A percentile compares a stretch with the other conserved stretches of the same genome.
Evolutionary conservation across 768 basidiomycete species (phyloP).

Genomic region (Pleurotus tuber-regium): DNA sequence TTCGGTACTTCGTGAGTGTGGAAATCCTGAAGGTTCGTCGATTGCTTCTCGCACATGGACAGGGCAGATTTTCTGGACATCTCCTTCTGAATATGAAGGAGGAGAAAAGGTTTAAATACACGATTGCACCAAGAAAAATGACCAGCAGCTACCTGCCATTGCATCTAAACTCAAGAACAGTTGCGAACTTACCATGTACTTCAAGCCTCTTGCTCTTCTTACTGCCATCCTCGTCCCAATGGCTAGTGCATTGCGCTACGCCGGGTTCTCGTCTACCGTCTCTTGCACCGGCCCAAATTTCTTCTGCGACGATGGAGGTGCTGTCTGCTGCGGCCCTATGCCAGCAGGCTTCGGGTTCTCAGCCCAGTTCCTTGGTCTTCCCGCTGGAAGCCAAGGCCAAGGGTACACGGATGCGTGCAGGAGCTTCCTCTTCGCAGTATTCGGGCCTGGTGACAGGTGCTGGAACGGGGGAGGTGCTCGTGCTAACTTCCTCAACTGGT

Average conservation of each 20-base stretch:
- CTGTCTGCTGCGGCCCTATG: neutral
- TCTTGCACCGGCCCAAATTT: neutral
- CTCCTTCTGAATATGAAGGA: no score
- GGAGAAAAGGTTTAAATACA: no score
- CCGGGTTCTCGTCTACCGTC: conserved; percentile 1
- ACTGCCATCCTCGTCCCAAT: neutral
- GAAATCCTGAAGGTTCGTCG: no score
- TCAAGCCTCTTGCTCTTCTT: neutral
- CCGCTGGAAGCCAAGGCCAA: conserved; percentile 1
- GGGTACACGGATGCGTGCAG: neutral
- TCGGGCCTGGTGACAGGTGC: conserved; percentile 1
- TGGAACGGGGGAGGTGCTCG: conserved; percentile 5
- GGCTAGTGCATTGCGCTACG: conserved; percentile 1
- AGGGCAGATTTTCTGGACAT: no score
- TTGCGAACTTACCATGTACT: conserved; percentile 3
- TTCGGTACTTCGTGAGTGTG: no score
- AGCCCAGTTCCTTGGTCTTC: neutral
- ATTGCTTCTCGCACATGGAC: no score
- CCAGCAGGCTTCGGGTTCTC: conserved; percentile 7
- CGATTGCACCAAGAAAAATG: no score
- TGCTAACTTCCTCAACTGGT: neutral
- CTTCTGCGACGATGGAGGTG: conserved; percentile 1
- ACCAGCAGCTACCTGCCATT: no score
- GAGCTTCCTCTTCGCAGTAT: conserved; percentile 2
- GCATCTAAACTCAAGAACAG: no score